These are phyloP conservation scores for Didymosphaeria variabile DNA, from an alignment of 2,329 filamentous ascomycete genomes.

Conservation along the genomic window DNA sequence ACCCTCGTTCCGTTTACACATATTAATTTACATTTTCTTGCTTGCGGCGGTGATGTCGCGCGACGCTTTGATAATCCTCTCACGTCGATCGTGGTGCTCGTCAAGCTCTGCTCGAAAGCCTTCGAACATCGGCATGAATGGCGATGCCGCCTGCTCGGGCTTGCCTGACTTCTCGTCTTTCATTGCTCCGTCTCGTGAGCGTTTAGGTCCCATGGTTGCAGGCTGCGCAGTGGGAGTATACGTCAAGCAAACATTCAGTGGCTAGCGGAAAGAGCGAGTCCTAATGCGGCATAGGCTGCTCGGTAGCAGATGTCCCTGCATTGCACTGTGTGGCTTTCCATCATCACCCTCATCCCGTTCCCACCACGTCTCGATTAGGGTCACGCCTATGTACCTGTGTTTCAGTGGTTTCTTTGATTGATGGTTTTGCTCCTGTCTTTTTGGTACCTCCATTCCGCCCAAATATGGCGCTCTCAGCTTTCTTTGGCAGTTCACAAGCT, in stretches of 20 bases:
- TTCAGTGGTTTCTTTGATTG: neutral
- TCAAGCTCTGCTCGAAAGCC: conserved; percentile 87
- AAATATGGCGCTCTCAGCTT: conserved; percentile 39
- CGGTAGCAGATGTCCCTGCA: conserved; percentile 1
- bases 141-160: conserved; percentile 48
- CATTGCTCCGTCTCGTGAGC: conserved; percentile 48
- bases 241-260: conserved; percentile 33
- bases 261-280: conserved; percentile 29
- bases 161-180: conserved; percentile 35
- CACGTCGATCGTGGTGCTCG: conserved; percentile 90
- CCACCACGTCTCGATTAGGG: neutral
- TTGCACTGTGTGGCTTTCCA: neutral
- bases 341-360: neutral
- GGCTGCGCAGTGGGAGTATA: conserved; percentile 21
- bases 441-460: neutral
- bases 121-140: conserved; percentile 78
- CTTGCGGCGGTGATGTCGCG: conserved; percentile 91
- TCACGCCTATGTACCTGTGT: neutral
- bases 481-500: conserved; percentile 44
- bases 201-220: conserved; percentile 43
- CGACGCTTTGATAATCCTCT: conserved; percentile 88
- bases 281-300: conserved; percentile 25
- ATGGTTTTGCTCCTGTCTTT: conserved; percentile 1
- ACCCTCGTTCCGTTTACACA: neutral
- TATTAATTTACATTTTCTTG: conserved; percentile 84